These are phyloP conservation scores for Asterochloris sp. DNA, from an alignment of 139 green algal species.

Conservation along the genomic window DNA sequence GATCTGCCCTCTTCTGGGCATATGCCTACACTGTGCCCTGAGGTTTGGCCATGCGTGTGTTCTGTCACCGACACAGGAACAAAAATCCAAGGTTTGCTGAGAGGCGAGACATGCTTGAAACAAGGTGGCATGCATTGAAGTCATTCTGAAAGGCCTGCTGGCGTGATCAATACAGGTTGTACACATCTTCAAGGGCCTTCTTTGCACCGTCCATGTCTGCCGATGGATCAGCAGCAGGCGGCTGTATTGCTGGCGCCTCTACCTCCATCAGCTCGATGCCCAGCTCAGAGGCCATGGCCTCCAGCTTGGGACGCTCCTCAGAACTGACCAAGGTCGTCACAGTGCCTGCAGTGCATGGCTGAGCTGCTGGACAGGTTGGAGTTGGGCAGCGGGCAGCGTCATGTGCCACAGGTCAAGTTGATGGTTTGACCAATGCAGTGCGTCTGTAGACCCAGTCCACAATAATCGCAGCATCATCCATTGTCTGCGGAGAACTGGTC, in stretches of 20 bases:
- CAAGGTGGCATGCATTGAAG: too few relatives aligned
- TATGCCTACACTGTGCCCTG: too few relatives aligned
- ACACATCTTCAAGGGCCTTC: constrained; percentile 65
- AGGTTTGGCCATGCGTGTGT: too few relatives aligned
- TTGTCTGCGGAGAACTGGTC: neutral
- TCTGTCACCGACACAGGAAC: too few relatives aligned
- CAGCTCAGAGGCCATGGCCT: constrained; percentile 44
- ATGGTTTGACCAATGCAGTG: neutral
- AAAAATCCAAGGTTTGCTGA: too few relatives aligned
- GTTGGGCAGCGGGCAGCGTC: neutral
- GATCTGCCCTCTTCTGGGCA: too few relatives aligned
- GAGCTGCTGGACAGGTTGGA: neutral
- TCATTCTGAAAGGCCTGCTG: too few relatives aligned
- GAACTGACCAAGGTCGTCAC: constrained; percentile 60
- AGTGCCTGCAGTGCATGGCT: constrained; percentile 33
- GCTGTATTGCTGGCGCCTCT: constrained; percentile 7
- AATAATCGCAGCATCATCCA: neutral
- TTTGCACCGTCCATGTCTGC: constrained; percentile 43
- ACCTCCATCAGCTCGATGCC: constrained; percentile 35
- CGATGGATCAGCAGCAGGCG: neutral
- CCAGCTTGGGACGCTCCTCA: constrained; percentile 43
- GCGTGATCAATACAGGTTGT: constrained; percentile 44
- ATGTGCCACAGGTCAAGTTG: neutral
- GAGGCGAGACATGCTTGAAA: too few relatives aligned
- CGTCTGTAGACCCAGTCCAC: neutral